Evolutionary conservation across 2,329 filamentous ascomycete genomes (phyloP).

Genomic region (Penicillium sp.): DNA sequence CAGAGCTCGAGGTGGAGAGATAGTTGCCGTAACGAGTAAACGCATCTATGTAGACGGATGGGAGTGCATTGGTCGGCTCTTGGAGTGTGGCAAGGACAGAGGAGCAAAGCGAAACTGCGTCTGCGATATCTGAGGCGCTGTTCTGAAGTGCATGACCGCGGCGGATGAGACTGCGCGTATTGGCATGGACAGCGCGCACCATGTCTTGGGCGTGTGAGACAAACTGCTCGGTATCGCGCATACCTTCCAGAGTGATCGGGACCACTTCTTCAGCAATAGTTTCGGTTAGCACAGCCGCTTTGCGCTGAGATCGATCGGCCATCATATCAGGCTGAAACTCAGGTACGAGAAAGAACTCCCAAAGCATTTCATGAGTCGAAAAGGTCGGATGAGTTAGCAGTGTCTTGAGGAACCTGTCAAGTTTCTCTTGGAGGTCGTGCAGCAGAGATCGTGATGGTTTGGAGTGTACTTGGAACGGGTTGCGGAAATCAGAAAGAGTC

Average conservation of each 20-base stretch:
- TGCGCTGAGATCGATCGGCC: conserved; percentile 79
- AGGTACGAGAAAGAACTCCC: conserved; percentile 97
- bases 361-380: conserved; percentile 92
- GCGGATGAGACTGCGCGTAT: conserved; percentile 77
- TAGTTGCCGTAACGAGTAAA: conserved; percentile 68
- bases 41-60: conserved; percentile 64
- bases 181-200: conserved; percentile 77
- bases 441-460: conserved; percentile 84
- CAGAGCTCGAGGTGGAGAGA: conserved; percentile 58
- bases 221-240: conserved; percentile 88
- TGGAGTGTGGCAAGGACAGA: conserved; percentile 52
- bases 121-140: conserved; percentile 51
- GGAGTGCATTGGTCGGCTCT: conserved; percentile 60
- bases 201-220: conserved; percentile 87
- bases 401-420: conserved; percentile 84
- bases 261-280: conserved; percentile 85
- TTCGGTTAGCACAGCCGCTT: conserved; percentile 77
- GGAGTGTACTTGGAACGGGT: conserved; percentile 88
- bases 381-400: conserved; percentile 88
- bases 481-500: conserved; percentile 70
- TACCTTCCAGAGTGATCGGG: conserved; percentile 66
- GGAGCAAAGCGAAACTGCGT: conserved; percentile 43
- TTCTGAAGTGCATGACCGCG: conserved; percentile 71
- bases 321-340: conserved; percentile 89
- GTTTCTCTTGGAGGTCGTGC: conserved; percentile 78